Evolutionary conservation across 75 land plant species (phyloP), one percentile per base, ranked within the genome.

Genomic region (Azolla pinnata): DNA sequence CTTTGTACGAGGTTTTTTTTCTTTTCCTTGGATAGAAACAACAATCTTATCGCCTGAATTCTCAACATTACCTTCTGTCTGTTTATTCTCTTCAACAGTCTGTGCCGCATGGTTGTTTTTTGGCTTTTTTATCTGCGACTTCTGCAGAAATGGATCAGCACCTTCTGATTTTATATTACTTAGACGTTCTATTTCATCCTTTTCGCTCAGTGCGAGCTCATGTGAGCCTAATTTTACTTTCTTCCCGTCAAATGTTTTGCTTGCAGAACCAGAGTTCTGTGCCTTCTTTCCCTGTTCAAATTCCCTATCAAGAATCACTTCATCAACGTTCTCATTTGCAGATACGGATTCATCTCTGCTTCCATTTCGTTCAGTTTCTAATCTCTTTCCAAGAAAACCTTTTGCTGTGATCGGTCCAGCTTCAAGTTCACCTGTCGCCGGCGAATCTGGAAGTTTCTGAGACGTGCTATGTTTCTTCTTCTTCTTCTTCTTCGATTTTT

Each of bases 301-400:
- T n/a, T 23, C 56, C 2, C 28, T 28, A 2, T 54, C 3, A 7
- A 21, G n/a, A 4, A n/a, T 3, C 28, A 21, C 28, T 17, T 73
- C 54, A 61, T 78, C 60, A 82, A 65, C 61, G 77, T 82, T 71
- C 82, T 70, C 77, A 73, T 78, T 63, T 59, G 60, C 67, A 58
- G 56, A 56, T 58, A 53, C 66, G 42, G 58, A 31, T 67, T 65
- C 48, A 19, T 1, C 42, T 58, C 45, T n/a, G 29, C 24, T 0
- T 48, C 59, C 48, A 47, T 1, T 20, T 27, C 21, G 48, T 60
- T 9, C 25, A 26, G 5, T 29, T 59, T 67, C 48, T 26, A 12
- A 21, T 18, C 32, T 16, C 66, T 29, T 67, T 33, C 26, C 0
- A 35, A 12, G 57, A 21, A 27, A 31, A 30, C 28, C 21, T 0